Evolutionary conservation across 1,139 yeast species (phyloP).

Genomic region (Zygosaccharomyces pseudobailii): DNA sequence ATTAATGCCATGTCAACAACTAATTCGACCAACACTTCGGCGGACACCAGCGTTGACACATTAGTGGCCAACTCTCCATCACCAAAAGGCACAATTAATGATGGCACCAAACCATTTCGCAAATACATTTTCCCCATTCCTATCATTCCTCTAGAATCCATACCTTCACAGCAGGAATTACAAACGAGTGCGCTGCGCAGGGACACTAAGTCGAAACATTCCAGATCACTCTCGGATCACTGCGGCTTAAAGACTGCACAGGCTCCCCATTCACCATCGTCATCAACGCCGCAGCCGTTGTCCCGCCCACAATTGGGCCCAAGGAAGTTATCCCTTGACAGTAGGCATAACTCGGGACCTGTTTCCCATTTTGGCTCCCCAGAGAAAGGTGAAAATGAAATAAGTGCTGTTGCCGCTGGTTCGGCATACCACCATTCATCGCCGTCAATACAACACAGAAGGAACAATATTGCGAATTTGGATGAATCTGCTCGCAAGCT

Average conservation of each 20-base stretch:
- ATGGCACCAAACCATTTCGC: neutral
- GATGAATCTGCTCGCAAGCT: conserved; percentile 69
- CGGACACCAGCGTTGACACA: neutral
- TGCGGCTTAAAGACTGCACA: neutral
- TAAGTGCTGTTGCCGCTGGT: conserved; percentile 1
- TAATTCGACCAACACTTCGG: neutral
- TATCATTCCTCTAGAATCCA: conserved; percentile 6
- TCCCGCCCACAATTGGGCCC: neutral
- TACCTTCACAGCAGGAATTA: conserved; percentile 1
- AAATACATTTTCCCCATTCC: conserved; percentile 11
- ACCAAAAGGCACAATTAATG: neutral
- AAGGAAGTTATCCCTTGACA: conserved; percentile 11
- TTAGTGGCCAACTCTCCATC: conserved; percentile 9
- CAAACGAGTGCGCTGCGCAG: neutral
- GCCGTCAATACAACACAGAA: conserved; percentile 38
- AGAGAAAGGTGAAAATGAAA: neutral
- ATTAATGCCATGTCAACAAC: neutral
- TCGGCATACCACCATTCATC: conserved; percentile 9
- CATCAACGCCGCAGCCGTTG: neutral
- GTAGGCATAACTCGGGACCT: conserved; percentile 6
- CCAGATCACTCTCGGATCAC: conserved; percentile 13
- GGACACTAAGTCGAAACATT: conserved; percentile 3
- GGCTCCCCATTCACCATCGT: neutral
- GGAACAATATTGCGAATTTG: conserved; percentile 51
- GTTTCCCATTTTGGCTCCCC: conserved; percentile 7